Conservation (phyloP, 768 basidiomycete species). For the Daedaleopsis nitida region DNA sequence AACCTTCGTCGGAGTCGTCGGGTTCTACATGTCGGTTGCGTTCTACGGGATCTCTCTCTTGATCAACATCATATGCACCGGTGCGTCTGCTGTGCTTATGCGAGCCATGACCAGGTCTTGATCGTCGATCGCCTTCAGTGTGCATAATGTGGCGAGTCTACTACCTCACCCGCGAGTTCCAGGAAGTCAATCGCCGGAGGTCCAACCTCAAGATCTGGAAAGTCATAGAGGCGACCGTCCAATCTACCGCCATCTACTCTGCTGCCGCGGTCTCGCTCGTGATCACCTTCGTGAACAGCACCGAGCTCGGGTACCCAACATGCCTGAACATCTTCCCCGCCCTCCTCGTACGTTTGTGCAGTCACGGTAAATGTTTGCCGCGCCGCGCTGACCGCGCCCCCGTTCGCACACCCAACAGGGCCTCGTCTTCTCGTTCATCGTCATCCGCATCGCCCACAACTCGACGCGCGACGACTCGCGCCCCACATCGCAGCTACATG, state of each 20-base stretch:
- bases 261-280: constrained; percentile 14
- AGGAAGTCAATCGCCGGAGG: not conserved
- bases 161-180: constrained; percentile 2
- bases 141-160: constrained; percentile 12
- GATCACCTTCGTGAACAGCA: constrained; percentile 13
- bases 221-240: constrained; percentile 17
- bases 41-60: constrained; percentile 11
- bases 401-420: constrained; percentile 2
- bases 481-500: not conserved
- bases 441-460: constrained; percentile 13
- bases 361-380: not conserved
- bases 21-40: constrained; percentile 7
- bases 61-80: constrained; percentile 10
- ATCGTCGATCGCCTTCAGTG: not conserved
- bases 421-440: constrained; percentile 16
- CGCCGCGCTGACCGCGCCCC: no score
- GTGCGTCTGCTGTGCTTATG: not conserved
- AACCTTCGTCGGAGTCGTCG: not conserved
- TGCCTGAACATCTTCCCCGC: constrained; percentile 17
- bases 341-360: constrained; percentile 7
- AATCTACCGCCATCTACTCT: constrained; percentile 17
- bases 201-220: constrained; percentile 8
- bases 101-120: not conserved
- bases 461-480: not conserved
- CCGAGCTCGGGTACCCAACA: constrained; percentile 11